Percentiles rank a stretch among this genome's conserved stretches.
Conservation (phyloP, 768 basidiomycete species). For the Auriscalpium vulgare region DNA sequence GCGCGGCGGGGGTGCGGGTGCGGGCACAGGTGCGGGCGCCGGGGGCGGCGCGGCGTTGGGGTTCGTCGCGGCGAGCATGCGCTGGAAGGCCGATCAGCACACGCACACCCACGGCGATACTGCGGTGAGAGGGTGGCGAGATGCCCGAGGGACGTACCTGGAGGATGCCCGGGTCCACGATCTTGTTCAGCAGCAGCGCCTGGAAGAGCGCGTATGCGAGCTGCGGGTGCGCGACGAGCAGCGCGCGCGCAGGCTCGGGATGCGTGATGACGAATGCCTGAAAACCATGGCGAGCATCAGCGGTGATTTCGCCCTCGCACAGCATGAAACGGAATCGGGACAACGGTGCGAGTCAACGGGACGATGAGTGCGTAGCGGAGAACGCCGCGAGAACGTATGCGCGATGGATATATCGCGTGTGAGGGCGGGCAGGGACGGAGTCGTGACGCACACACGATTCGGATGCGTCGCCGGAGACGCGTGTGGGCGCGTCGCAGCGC, state of each 20-base stretch:
- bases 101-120: too few species aligned
- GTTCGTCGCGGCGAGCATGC: slow-evolving; percentile 43
- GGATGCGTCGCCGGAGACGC: too few species aligned
- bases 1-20: background rate
- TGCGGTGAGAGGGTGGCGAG: too few species aligned
- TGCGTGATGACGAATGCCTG: slow-evolving; percentile 90
- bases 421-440: too few species aligned
- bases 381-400: too few species aligned
- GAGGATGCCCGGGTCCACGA: slow-evolving; percentile 82
- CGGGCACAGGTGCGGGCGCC: slow-evolving; percentile 6
- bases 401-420: too few species aligned
- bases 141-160: slow-evolving; percentile 38
- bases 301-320: too few species aligned
- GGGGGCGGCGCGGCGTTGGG: slow-evolving; percentile 5
- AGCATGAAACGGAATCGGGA: too few species aligned
- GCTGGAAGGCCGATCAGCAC: slow-evolving; percentile 16
- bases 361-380: too few species aligned
- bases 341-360: too few species aligned
- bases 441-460: too few species aligned
- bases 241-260: slow-evolving; percentile 78
- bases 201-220: slow-evolving; percentile 95
- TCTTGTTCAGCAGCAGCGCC: slow-evolving; percentile 85
- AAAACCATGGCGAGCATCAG: background rate
- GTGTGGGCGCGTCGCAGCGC: too few species aligned
- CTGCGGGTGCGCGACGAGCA: slow-evolving; percentile 83